These are phyloP conservation scores for Corniculantispora saksenae DNA, from an alignment of 2,329 filamentous ascomycete genomes.

Conservation along the genomic window DNA sequence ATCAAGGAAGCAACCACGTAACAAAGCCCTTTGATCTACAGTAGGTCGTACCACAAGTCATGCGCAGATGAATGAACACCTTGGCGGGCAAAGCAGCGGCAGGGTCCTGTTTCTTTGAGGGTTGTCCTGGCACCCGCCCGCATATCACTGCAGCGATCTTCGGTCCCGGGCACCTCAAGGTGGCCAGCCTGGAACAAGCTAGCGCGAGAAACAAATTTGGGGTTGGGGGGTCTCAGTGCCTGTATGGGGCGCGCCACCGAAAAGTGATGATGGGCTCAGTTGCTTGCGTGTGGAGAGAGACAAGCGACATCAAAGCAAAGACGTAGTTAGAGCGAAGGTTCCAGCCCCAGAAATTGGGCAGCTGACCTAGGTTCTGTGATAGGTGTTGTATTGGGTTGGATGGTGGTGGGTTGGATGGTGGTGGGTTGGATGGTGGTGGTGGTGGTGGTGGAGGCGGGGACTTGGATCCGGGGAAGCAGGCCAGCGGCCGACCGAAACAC, in stretches of 20 bases:
- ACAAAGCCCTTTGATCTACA: neutral
- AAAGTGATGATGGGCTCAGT: too few relatives aligned
- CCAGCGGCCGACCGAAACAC: too few relatives aligned
- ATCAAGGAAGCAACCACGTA: neutral
- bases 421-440: neutral
- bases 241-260: too few relatives aligned
- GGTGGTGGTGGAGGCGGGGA: constrained; percentile 1
- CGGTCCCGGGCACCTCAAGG: too few relatives aligned
- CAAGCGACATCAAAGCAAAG: neutral
- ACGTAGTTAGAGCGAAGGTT: neutral
- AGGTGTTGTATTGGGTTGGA: too few relatives aligned
- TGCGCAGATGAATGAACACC: neutral
- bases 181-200: too few relatives aligned
- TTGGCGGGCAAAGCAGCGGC: neutral
- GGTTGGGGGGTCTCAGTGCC: neutral
- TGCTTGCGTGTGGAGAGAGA: neutral
- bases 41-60: neutral
- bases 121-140: neutral
- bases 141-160: neutral
- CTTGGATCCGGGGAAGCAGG: neutral
- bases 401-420: too few relatives aligned
- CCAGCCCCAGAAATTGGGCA: constrained; percentile 2
- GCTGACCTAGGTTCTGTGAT: neutral
- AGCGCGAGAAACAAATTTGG: too few relatives aligned
- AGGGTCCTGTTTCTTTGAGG: neutral